Evolutionary conservation across 192 early-diverging fungal genomes (phyloP), one percentile per base, ranked within the genome.

Genomic region (Spinellus fusiger): DNA sequence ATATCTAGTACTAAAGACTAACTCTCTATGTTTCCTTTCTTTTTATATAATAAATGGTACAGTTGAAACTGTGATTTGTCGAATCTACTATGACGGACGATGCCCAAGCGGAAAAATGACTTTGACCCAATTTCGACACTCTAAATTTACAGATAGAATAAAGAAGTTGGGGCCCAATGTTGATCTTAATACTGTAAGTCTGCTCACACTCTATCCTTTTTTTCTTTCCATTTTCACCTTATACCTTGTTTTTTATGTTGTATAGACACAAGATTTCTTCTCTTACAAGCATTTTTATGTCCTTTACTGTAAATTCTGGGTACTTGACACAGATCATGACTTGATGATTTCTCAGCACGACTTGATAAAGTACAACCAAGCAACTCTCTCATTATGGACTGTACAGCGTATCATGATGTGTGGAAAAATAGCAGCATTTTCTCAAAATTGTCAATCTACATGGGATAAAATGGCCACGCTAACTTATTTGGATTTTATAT

Each of bases 261-360:
- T n/a, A n/a, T 71, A 87, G 75, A 85, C 80, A 6, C 88, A 90
- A 18, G 87, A 92, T 71, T 80, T 87, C 38, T 96, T 98, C 62
- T 95, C 93, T 5, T 98, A 98, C 77, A 93, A 94, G 71, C 95
- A 98, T 66, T 98, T 96, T 65, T 98, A 98, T 68, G 95, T 98
- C 22, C 82, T 98, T 2, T 98, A 95, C 67, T 96, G 93, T 81
- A 95, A 92, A 70, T 98, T 98, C 71, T 98, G 91, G 89, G 91
- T 91, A 64, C 77, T 96, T 49, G 95, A 98, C 75, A 71, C 80
- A 23, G 92, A 96, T 68, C 93, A 93, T 56, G 90, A 95, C 66
- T 78, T 92, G 57, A 69, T 90, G 32, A 79, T 96, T 47, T 78
- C 84, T 44, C 77, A 81, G 32, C 65, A 77, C 27, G 87, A 89